Evolutionary conservation across 768 basidiomycete genomes (phyloP).

Genomic region (Suillus lakei): DNA sequence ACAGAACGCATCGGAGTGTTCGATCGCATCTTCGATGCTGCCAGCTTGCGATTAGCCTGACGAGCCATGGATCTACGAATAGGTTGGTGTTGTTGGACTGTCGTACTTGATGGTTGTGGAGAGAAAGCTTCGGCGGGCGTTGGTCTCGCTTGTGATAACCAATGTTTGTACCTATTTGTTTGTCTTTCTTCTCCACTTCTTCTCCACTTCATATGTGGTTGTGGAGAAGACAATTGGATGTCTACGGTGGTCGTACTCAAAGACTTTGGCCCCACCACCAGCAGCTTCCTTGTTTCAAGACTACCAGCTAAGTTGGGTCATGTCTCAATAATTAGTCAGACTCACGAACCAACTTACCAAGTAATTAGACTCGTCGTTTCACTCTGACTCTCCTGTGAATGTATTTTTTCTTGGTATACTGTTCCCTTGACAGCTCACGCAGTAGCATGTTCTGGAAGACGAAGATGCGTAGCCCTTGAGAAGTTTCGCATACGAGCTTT

Average conservation of each 20-base stretch:
- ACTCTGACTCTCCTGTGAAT: not conserved
- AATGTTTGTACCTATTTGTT: conserved; percentile 12
- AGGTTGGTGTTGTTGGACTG: conserved; percentile 12
- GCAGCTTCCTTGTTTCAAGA: not conserved
- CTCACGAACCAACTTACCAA: not conserved
- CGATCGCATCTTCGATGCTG: conserved; percentile 33
- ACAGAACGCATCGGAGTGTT: conserved; percentile 26
- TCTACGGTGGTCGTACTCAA: not conserved
- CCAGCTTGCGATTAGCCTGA: conserved; percentile 23
- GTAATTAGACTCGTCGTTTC: too few relatives aligned
- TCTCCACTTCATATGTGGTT: not conserved
- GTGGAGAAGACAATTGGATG: not conserved
- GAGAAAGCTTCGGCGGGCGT: not conserved
- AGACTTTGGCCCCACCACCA: not conserved
- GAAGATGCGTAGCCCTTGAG: not conserved
- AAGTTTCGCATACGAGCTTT: not conserved
- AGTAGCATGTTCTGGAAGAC: not conserved
- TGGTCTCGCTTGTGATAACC: not conserved
- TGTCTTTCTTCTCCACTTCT: not conserved
- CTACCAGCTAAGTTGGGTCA: not conserved
- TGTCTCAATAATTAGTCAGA: not conserved
- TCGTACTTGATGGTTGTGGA: not conserved
- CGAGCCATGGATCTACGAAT: conserved; percentile 22
- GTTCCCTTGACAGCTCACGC: not conserved
- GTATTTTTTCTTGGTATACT: not conserved